Evolutionary conservation across 2,329 filamentous ascomycete genomes (phyloP), one percentile per base, ranked within the genome.

Genomic region (Phoma sp.): DNA sequence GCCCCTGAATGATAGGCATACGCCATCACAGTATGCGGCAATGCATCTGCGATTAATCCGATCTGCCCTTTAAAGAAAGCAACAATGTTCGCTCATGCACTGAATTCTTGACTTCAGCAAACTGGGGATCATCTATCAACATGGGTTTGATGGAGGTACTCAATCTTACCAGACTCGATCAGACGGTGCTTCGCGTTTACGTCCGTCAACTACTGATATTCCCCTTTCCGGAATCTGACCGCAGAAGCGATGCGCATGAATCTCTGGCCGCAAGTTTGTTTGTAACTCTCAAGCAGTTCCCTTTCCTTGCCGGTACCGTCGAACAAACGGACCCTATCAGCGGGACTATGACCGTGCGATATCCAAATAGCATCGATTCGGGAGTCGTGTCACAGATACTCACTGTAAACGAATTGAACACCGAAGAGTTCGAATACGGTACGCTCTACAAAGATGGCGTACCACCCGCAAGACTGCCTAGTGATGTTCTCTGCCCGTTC

Each of bases 401-500:
- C 5, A 47, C 30, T 1, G 26, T 20, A 4, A 47, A 42, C 28
- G 14, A 36, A 7, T 14, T 20, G 11, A 37, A 42, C 4, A 7
- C 12, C 2, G 15, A 14, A 14, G 12, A 25, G 9, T 23, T 52
- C 9, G 18, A 37, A 14, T 53, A 37, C 20, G 28, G 30, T 2
- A 20, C 14, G 3, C n/a, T 53, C 1, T n/a, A 10, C 7, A 28
- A 53, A 15, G 42, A 42, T 10, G 55, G 54, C 2, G 47, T 67
- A n/a, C 47, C 53, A 3, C 57, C 62, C 12, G 45, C 45, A 1
- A 29, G 21, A 1, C 23, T 67, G 9, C 59, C 59, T 20, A 37
- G 43, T 30, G 30, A 53, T 5, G 17, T 45, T 1, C 58, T 64
- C 15, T 62, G 59, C 14, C 61, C 57, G 7, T 47, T 34, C 11